These are phyloP conservation scores for Helicocarpus griseus DNA, from an alignment of 2,329 filamentous ascomycete genomes.

Conservation along the genomic window DNA sequence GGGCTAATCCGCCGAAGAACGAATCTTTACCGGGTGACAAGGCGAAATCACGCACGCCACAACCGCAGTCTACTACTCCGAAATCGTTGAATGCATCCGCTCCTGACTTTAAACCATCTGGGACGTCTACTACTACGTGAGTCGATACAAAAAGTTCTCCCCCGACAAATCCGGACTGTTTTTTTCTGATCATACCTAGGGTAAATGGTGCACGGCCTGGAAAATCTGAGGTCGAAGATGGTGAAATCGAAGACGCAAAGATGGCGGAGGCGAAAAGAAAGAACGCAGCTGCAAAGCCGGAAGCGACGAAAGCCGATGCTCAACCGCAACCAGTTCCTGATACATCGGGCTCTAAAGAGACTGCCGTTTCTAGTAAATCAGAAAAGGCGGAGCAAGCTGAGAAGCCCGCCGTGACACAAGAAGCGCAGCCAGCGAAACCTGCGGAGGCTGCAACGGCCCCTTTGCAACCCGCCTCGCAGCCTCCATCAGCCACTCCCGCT, in stretches of 20 bases:
- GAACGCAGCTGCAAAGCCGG: conserved; percentile 8
- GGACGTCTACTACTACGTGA: conserved; percentile 23
- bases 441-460: not conserved
- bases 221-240: conserved; percentile 34
- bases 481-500: not conserved
- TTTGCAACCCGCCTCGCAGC: not conserved
- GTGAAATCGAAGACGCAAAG: conserved; percentile 38
- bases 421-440: conserved; percentile 5
- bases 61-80: conserved; percentile 23
- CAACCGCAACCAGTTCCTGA: conserved; percentile 4
- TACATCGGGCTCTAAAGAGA: conserved; percentile 8
- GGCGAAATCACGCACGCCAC: conserved; percentile 20
- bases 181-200: conserved; percentile 21
- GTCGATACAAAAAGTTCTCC: conserved; percentile 14
- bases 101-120: conserved; percentile 30
- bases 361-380: conserved; percentile 3
- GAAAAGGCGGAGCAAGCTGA: conserved; percentile 4
- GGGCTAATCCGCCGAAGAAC: conserved; percentile 17
- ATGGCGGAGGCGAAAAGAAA: conserved; percentile 24
- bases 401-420: conserved; percentile 7
- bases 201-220: conserved; percentile 16
- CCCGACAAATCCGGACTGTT: not conserved
- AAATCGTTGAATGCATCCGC: conserved; percentile 32
- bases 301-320: conserved; percentile 7
- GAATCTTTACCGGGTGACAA: conserved; percentile 19